Evolutionary conservation across 176 grass and related monocot genomes (phyloP), one percentile per base, ranked within the genome.

Genomic region (Cenchrus americanus): DNA sequence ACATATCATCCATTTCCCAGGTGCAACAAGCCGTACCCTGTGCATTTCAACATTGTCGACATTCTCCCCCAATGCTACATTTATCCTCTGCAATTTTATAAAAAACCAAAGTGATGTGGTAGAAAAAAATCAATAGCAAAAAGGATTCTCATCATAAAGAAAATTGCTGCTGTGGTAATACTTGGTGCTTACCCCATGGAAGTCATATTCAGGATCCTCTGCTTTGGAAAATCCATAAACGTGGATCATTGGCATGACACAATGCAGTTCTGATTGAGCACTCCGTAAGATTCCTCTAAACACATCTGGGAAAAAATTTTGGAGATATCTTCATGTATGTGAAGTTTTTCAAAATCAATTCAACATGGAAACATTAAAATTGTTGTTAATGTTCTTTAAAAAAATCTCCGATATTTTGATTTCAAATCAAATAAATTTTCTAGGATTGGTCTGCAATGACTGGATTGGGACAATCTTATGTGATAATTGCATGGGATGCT

Each of bases 1-100:
- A 86, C 95, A 93, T 8, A 97, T 84, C 95, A 97, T 97, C 92
- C 95, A 97, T 86, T 97, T 97, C 70, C 90, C 92, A 62, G 95
- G 92, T 14, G 95, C 95, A 89, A 97, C 95, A 73, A 97, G 90
- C 40, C 92, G 90, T 32, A 94, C 92, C 80, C 86, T 91, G 43
- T 94, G 92, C 81, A 93, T 94, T 78, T 93, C 92, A 27, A 91
- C 14, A 10, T 73, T 73, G 3, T 3, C 7, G 41, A 92, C 72
- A 4, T 64, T 86, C 42, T 93, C 87, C 15, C 88, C 89, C 24
- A 97, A 81, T 52, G 76, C 88, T 71, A 91, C 26, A 73, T 93
- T 97, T 89, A 97, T 97, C 84, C 92, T 91, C 95, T 97, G 95
- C 78, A 73, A 52, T 79, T 77, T 71, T 42, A 10, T 41, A 61